Conservation (phyloP, 495 filamentous ascomycete genomes). For the Penicillium silybi region DNA sequence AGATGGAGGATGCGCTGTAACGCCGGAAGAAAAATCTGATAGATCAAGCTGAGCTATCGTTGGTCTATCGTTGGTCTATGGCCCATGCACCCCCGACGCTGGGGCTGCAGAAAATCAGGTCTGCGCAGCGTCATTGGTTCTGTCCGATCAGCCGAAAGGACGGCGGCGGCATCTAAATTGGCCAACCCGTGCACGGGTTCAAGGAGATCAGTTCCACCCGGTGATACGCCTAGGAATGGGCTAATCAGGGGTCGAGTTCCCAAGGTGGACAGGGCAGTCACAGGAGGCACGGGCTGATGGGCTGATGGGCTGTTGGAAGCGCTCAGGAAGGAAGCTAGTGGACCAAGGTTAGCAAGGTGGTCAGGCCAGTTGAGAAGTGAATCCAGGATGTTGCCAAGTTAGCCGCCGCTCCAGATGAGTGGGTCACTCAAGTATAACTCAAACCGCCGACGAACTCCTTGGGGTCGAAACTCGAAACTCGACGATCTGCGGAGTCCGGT, state of each 20-base stretch:
- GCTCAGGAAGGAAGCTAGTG: not conserved
- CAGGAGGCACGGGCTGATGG: not conserved
- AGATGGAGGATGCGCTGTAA: constrained; percentile 2
- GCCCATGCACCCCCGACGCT: constrained; percentile 25
- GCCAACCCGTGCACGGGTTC: constrained; percentile 1
- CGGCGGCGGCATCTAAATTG: constrained; percentile 23
- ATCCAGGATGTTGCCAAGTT: constrained; percentile 13
- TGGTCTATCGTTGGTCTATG: too few species aligned
- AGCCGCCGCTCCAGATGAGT: constrained; percentile 18
- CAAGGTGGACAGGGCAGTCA: not conserved
- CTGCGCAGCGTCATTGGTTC: constrained; percentile 11
- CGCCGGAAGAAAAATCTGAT: constrained; percentile 23
- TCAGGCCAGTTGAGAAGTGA: not conserved
- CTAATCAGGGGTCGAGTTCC: too few species aligned
- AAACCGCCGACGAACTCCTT: constrained; percentile 29
- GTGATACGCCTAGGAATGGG: not conserved
- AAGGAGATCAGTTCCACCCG: not conserved
- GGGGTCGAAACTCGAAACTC: not conserved
- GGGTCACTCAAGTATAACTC: constrained; percentile 20
- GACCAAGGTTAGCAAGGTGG: not conserved
- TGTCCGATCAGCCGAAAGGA: not conserved
- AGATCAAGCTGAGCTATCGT: constrained; percentile 35
- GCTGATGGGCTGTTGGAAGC: not conserved
- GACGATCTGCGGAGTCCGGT: not conserved
- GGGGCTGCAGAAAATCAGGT: constrained; percentile 9